These are phyloP conservation scores for Meredithiella fracta DNA, from an alignment of 2,329 filamentous ascomycete genomes.

Conservation along the genomic window DNA sequence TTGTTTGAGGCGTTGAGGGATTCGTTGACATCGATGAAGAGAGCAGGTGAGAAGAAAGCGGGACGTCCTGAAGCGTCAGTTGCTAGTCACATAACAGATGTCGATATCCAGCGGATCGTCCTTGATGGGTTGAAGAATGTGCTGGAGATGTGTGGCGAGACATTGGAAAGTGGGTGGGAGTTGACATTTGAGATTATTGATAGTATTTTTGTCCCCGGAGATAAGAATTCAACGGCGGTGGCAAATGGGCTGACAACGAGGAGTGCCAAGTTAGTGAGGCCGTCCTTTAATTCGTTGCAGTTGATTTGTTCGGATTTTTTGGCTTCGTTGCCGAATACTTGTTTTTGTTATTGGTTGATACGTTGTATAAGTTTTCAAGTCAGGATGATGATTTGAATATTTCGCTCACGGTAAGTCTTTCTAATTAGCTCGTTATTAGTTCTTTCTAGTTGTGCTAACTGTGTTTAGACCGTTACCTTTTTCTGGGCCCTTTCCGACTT, in stretches of 20 bases:
- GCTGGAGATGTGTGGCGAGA: constrained; percentile 77
- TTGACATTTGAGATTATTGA: constrained; percentile 72
- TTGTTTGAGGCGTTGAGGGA: constrained; percentile 50
- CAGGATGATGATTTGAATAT: constrained; percentile 91
- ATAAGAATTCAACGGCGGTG: constrained; percentile 19
- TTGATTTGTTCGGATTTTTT: constrained; percentile 93
- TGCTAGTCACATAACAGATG: constrained; percentile 33
- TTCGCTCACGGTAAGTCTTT: constrained; percentile 58
- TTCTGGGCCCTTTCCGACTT: constrained; percentile 94
- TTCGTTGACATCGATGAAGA: constrained; percentile 29
- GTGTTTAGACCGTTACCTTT: constrained; percentile 62
- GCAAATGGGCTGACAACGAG: constrained; percentile 31
- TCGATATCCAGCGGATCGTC: constrained; percentile 65
- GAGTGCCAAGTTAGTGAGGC: constrained; percentile 62
- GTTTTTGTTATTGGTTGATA: constrained; percentile 64
- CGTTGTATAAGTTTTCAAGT: constrained; percentile 73
- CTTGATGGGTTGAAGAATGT: constrained; percentile 68
- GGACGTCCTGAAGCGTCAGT: constrained; percentile 1
- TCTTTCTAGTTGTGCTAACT: constrained; percentile 10
- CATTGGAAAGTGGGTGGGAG: constrained; percentile 67
- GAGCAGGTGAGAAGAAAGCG: neutral
- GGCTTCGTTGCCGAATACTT: constrained; percentile 51
- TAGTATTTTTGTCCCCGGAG: constrained; percentile 49
- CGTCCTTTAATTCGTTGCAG: constrained; percentile 77
- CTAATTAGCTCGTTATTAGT: neutral